Evolutionary conservation across 2,329 filamentous ascomycete species (phyloP).

Genomic region (Ophiostoma fasciatum): DNA sequence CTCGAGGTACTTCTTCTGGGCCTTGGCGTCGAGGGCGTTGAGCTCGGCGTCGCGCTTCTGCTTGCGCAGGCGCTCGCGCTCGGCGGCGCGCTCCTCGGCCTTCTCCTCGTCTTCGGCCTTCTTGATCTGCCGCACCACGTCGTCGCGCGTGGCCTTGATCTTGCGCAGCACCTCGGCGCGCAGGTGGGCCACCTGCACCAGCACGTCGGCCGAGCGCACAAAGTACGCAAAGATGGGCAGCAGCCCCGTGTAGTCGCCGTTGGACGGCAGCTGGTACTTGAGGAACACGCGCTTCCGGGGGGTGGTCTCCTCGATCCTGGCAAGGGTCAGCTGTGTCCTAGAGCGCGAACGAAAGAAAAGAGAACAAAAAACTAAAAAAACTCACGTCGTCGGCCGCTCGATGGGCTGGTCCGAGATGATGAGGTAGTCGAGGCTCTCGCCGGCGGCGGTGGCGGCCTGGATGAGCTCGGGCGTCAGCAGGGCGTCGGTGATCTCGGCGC

Average conservation of each 20-base stretch:
- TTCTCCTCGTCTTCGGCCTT: conserved; percentile 67
- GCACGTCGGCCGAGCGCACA: conserved; percentile 68
- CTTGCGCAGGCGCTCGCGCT: conserved; percentile 68
- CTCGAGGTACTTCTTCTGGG: conserved; percentile 74
- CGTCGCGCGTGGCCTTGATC: conserved; percentile 65
- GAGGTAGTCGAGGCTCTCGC: conserved; percentile 70
- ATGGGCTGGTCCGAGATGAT: conserved; percentile 80
- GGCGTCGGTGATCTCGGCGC: conserved; percentile 79
- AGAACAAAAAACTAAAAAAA: conserved; percentile 10
- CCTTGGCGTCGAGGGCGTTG: conserved; percentile 61
- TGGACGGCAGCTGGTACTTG: conserved; percentile 52
- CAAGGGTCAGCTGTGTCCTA: too few relatives aligned
- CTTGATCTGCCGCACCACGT: conserved; percentile 63
- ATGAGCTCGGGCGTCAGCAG: conserved; percentile 80
- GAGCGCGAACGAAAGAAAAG: background rate
- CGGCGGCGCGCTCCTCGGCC: conserved; percentile 58
- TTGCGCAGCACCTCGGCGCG: conserved; percentile 80
- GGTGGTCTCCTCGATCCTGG: conserved; percentile 64
- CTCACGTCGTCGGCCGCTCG: conserved; percentile 74
- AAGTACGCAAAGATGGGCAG: conserved; percentile 68
- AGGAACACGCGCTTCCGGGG: conserved; percentile 81
- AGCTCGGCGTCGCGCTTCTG: conserved; percentile 77
- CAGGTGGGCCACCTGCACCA: conserved; percentile 68
- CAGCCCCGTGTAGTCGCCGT: conserved; percentile 49
- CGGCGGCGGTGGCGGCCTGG: conserved; percentile 62